Conservation (phyloP, 352 stramenopile genomes). For the Phytophthora nicotianae region DNA sequence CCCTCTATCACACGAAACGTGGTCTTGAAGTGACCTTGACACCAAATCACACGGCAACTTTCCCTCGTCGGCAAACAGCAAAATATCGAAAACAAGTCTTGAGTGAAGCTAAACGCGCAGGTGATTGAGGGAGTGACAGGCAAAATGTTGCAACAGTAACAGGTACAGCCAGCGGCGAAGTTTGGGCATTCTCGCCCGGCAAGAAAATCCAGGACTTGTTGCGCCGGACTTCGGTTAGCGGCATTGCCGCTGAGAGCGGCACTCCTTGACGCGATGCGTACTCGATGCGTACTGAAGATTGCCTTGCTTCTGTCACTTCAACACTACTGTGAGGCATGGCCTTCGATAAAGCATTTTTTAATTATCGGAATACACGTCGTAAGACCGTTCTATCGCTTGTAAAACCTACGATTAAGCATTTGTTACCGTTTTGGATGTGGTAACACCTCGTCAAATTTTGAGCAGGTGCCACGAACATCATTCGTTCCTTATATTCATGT, state of each 20-base stretch:
- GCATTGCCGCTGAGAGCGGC: slow-evolving; percentile 20
- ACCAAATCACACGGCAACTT: slow-evolving; percentile 29
- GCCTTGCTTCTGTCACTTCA: slow-evolving; percentile 19
- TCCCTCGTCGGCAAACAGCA: slow-evolving; percentile 34
- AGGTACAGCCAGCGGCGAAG: slow-evolving; percentile 5
- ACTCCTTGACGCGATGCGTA: slow-evolving; percentile 21
- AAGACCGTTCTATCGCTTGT: neutral
- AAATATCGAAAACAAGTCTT: slow-evolving; percentile 32
- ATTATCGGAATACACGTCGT: neutral
- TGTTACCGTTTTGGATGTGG: slow-evolving; percentile 7
- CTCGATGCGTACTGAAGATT: neutral
- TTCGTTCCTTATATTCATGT: slow-evolving; percentile 3
- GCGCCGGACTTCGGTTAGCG: slow-evolving; percentile 17
- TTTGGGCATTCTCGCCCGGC: slow-evolving; percentile 23
- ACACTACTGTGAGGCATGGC: slow-evolving; percentile 8
- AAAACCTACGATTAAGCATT: slow-evolving; percentile 1
- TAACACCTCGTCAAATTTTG: slow-evolving; percentile 25
- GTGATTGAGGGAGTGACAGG: neutral
- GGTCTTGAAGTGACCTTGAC: slow-evolving; percentile 24
- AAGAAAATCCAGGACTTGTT: slow-evolving; percentile 27
- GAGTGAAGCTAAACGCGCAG: neutral
- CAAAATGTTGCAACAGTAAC: neutral
- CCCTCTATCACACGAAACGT: slow-evolving; percentile 14
- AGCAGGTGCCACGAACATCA: slow-evolving; percentile 17
- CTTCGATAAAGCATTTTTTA: neutral